Evolutionary conservation across 1,284 basidiomycete genomes (phyloP), one percentile per base, ranked within the genome.

Genomic region (Pisolithus thermaeus): DNA sequence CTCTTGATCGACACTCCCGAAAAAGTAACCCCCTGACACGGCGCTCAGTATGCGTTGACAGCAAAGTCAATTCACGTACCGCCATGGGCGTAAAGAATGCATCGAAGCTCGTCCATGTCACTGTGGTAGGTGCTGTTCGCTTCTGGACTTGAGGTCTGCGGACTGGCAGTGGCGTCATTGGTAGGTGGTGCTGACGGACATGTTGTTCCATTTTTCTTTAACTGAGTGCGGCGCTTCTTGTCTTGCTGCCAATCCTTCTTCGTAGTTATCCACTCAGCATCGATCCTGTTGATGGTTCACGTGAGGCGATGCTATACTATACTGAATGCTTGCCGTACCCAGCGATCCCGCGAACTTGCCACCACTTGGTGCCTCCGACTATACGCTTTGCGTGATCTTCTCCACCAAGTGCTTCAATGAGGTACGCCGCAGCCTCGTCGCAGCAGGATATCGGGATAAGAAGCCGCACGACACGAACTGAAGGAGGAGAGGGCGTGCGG

Each of bases 351-450:
- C 92, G 83, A 18, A 93, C 88, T 67, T 95, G 94, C 96, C 95
- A 98, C 94, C 96, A 98, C 62, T 93, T 93, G 7, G 84, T 83
- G 2, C 95, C 96, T 16, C 95, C 95, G 1, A 94, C 84, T 25
- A 94, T 66, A 50, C 79, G 79, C 58, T 82, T 80, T 8, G 90
- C 81, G 48, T 77, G 73, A 30, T 87, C 86, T 57, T 89, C 81
- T 8, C 94, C 92, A 1, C 96, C 95, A 11, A 99, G 76, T 1
- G 85, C 92, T 52, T 81, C 73, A 50, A 95, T 83, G 41, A 99
- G 77, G 56, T 83, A 70, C 6, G 73, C 69, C 1, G 96, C 92
- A 0, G 96, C 92, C 27, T 86, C 75, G 45, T 90, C 80, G 60
- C 93, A 93, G 52, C 78, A 84, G 1, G 79, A 74, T 68, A 87